phyloP scores from a whole-genome alignment of 2,329 filamentous ascomycete species.

The Pestalotiopsis fici region DNA sequence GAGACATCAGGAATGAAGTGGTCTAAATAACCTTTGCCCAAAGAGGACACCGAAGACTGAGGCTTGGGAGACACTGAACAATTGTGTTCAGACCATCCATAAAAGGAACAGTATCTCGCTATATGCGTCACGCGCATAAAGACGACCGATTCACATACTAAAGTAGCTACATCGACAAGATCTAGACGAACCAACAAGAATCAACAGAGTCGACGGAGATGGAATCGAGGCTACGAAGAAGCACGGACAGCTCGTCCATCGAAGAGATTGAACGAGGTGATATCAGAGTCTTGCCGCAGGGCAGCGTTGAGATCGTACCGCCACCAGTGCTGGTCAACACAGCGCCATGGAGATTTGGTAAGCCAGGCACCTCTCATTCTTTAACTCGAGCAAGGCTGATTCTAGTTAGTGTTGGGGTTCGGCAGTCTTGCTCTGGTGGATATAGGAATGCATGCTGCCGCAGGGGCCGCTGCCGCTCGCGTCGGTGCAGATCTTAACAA shows the following conservation, averaged over 20 bases:
- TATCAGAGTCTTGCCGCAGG: conserved; percentile 3
- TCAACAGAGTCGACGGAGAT: background rate
- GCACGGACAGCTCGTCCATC: conserved; percentile 1
- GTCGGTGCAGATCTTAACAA: conserved; percentile 3
- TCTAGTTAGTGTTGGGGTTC: background rate
- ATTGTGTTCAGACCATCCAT: background rate
- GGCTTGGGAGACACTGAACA: no score
- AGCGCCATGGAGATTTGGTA: conserved; percentile 6
- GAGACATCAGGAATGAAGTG: background rate
- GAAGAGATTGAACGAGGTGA: conserved; percentile 6
- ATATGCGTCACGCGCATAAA: background rate
- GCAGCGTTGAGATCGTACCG: background rate
- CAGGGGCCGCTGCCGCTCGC: background rate
- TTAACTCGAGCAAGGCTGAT: background rate
- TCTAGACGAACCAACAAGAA: background rate
- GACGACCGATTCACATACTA: background rate
- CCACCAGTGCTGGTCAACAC: conserved; percentile 4
- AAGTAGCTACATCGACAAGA: background rate
- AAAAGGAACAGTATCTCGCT: background rate
- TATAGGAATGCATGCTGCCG: conserved; percentile 5
- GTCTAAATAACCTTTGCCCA: no score
- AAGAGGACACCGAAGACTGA: background rate
- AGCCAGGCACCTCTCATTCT: background rate
- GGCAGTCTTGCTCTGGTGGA: background rate
- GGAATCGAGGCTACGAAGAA: background rate